Conservation (phyloP, 2,329 filamentous ascomycete species). For the Colletotrichum siamense region DNA sequence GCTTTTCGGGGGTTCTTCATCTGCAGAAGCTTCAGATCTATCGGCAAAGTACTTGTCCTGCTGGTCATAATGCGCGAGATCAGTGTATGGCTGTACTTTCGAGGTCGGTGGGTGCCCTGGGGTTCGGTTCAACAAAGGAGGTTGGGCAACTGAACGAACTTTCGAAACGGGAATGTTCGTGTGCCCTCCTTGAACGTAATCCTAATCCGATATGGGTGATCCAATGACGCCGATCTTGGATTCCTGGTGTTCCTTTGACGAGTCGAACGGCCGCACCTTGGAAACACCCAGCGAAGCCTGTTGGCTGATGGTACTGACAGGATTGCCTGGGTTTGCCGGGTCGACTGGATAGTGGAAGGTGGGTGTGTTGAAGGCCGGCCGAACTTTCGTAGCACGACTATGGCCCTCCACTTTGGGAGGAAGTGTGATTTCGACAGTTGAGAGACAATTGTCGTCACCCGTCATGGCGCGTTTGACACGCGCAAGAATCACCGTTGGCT, state of each 20-base stretch:
- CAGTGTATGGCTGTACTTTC: conserved; percentile 7
- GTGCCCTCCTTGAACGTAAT: neutral
- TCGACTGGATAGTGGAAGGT: conserved; percentile 10
- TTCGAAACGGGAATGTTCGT: neutral
- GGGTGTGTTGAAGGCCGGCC: conserved; percentile 27
- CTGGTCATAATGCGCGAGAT: neutral
- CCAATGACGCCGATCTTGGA: neutral
- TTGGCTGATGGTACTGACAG: neutral
- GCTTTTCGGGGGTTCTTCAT: neutral
- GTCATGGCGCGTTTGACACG: conserved; percentile 23
- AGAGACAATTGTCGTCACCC: conserved; percentile 16
- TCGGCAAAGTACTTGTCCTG: neutral
- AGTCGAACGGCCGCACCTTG: conserved; percentile 25
- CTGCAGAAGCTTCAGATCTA: conserved; percentile 4
- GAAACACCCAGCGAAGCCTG: conserved; percentile 17
- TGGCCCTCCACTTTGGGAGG: conserved; percentile 24
- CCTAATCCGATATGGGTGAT: neutral
- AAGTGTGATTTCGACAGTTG: conserved; percentile 13
- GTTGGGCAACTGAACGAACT: conserved; percentile 7
- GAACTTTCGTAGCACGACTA: conserved; percentile 28
- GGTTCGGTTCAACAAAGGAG: conserved; percentile 13
- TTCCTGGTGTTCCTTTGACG: neutral
- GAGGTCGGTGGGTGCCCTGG: conserved; percentile 7
- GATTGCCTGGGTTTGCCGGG: neutral
- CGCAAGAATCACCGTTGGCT: conserved; percentile 21